Conservation (phyloP, 1,284 basidiomycete genomes). For the Veloporphyrellus conicus region DNA sequence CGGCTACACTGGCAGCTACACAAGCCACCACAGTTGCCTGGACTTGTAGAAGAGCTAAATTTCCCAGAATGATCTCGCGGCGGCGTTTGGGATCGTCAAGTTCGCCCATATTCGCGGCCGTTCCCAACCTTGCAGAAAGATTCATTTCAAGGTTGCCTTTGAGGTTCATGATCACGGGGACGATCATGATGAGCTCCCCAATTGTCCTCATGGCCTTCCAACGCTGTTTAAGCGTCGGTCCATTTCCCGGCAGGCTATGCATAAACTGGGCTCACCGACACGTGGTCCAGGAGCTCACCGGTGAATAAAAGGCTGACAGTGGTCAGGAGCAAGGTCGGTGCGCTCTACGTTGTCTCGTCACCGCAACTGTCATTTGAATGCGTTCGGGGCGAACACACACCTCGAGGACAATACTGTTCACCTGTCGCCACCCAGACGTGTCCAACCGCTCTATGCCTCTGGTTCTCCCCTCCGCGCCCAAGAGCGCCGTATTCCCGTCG, state of each 20-base stretch:
- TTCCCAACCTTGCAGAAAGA: slow-evolving; percentile 72
- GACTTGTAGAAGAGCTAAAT: slow-evolving; percentile 85
- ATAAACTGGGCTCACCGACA: slow-evolving; percentile 58
- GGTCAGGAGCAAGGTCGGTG: slow-evolving; percentile 68
- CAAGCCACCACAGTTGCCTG: slow-evolving; percentile 90
- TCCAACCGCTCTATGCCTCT: slow-evolving; percentile 25
- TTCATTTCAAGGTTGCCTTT: slow-evolving; percentile 98
- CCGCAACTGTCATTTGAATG: not conserved
- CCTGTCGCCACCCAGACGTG: slow-evolving; percentile 44
- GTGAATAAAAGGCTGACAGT: slow-evolving; percentile 78
- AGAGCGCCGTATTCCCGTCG: slow-evolving; percentile 34
- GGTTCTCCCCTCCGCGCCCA: slow-evolving; percentile 28
- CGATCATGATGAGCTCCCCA: slow-evolving; percentile 95
- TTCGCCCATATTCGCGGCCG: slow-evolving; percentile 82
- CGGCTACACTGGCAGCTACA: slow-evolving; percentile 77
- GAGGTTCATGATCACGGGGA: slow-evolving; percentile 91
- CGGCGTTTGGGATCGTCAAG: slow-evolving; percentile 72
- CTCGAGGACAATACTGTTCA: slow-evolving; percentile 61
- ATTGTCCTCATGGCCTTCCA: slow-evolving; percentile 88
- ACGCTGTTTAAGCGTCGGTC: slow-evolving; percentile 44
- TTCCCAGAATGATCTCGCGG: slow-evolving; percentile 72
- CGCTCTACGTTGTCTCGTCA: slow-evolving; percentile 46
- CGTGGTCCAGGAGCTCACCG: slow-evolving; percentile 81
- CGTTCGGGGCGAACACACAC: slow-evolving; percentile 36
- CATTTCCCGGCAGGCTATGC: slow-evolving; percentile 4